Percentiles rank a stretch among this genome's conserved stretches.
Evolutionary conservation across 345 rosid genomes (phyloP).

Genomic region (Pseudoturritis turrita): DNA sequence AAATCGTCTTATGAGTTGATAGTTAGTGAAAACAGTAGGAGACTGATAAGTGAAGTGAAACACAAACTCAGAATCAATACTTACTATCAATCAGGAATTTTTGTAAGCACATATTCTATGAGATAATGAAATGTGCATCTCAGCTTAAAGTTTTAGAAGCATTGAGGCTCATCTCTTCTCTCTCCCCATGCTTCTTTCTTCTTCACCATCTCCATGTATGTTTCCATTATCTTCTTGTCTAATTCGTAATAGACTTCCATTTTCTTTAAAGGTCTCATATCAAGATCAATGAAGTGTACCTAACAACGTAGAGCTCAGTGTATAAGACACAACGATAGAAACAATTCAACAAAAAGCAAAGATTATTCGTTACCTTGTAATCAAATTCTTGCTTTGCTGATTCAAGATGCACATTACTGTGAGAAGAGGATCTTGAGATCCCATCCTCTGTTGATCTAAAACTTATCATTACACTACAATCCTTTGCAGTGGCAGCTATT

Average conservation of each 20-base stretch:
- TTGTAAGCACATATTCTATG: neutral
- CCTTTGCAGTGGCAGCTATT: constrained; percentile 84
- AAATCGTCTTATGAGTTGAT: neutral
- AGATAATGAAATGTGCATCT: constrained; percentile 4
- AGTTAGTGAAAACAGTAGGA: neutral
- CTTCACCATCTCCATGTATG: constrained; percentile 39
- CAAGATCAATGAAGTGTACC: constrained; percentile 83
- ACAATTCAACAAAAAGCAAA: neutral
- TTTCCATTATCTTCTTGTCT: constrained; percentile 55
- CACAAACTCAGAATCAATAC: neutral
- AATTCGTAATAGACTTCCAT: constrained; percentile 56
- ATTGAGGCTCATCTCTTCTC: constrained; percentile 7
- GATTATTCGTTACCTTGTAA: constrained; percentile 59
- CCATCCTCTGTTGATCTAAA: constrained; percentile 52
- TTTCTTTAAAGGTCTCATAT: constrained; percentile 76
- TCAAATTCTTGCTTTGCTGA: constrained; percentile 71
- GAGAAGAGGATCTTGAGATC: constrained; percentile 40
- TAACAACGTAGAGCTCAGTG: constrained; percentile 11
- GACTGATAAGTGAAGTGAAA: neutral
- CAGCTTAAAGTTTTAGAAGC: constrained; percentile 11
- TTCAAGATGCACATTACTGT: constrained; percentile 40
- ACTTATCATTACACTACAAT: constrained; percentile 77
- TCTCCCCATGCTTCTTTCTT: constrained; percentile 20
- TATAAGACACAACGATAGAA: neutral
- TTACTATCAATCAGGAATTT: neutral